Percentiles rank a stretch among this genome's conserved stretches.
Evolutionary conservation across 352 stramenopile genomes (phyloP).

Genomic region (Hyaloperonospora brassicae): DNA sequence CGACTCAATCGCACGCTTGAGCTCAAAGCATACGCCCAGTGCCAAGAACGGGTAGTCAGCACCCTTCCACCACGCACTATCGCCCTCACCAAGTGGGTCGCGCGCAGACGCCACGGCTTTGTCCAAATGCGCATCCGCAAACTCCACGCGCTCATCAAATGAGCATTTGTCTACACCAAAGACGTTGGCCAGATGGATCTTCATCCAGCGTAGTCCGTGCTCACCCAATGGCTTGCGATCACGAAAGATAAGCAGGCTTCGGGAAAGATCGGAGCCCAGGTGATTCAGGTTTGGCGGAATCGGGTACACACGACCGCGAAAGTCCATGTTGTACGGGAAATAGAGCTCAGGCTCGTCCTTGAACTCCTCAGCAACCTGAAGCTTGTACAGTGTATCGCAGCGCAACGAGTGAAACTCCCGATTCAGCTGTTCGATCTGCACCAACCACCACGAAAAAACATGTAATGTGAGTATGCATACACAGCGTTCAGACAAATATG

Average conservation of each 20-base stretch:
- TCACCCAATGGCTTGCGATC: conserved; percentile 92
- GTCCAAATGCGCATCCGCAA: conserved; percentile 91
- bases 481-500: conserved; percentile 9
- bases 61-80: conserved; percentile 91
- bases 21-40: conserved; percentile 95
- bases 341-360: conserved; percentile 95
- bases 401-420: conserved; percentile 90
- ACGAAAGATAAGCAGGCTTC: conserved; percentile 93
- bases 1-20: conserved; percentile 90
- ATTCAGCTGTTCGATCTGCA: conserved; percentile 73
- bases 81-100: conserved; percentile 83
- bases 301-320: conserved; percentile 96
- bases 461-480: background rate
- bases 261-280: conserved; percentile 96
- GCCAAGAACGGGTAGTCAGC: conserved; percentile 97
- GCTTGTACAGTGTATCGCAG: conserved; percentile 93
- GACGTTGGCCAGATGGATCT: conserved; percentile 93
- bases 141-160: conserved; percentile 95
- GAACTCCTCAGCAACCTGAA: conserved; percentile 94
- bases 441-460: conserved; percentile 6
- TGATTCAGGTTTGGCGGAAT: conserved; percentile 98
- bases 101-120: conserved; percentile 86
- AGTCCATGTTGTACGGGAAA: conserved; percentile 99
- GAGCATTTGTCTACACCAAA: conserved; percentile 90
- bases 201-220: conserved; percentile 96